These are phyloP conservation scores for Diaporthe citriasiana DNA, from an alignment of 2,329 filamentous ascomycete species.

Conservation along the genomic window DNA sequence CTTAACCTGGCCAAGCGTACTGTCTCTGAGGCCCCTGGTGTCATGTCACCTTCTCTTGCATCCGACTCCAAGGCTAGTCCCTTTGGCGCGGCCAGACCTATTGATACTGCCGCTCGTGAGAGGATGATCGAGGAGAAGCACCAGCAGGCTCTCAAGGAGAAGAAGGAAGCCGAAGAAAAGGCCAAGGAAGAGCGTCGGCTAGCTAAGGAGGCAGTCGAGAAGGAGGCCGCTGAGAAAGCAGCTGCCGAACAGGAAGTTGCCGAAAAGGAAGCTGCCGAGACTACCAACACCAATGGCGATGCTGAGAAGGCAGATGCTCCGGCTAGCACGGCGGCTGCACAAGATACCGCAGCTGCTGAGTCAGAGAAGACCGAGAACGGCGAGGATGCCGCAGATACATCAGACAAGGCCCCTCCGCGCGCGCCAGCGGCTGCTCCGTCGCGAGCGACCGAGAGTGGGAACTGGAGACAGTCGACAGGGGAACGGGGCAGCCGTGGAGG, in stretches of 20 bases:
- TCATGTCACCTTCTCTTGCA: conserved; percentile 64
- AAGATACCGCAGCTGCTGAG: conserved; percentile 43
- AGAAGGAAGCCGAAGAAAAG: conserved; percentile 90
- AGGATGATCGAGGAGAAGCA: conserved; percentile 92
- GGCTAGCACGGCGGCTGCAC: conserved; percentile 47
- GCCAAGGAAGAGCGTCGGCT: conserved; percentile 80
- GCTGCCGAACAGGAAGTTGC: conserved; percentile 53
- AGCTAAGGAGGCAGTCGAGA: conserved; percentile 75
- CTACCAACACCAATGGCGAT: conserved; percentile 45
- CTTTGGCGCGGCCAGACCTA: conserved; percentile 93
- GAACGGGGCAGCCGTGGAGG: conserved; percentile 63
- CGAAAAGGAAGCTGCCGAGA: conserved; percentile 48
- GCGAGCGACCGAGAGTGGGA: conserved; percentile 70
- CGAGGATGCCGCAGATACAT: conserved; percentile 51
- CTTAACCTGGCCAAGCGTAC: conserved; percentile 93
- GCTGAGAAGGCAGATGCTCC: conserved; percentile 47
- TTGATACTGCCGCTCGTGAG: conserved; percentile 92
- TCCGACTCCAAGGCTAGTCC: conserved; percentile 87
- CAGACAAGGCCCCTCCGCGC: conserved; percentile 53
- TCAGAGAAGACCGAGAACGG: conserved; percentile 49
- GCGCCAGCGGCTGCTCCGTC: conserved; percentile 57
- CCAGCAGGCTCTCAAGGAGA: conserved; percentile 79
- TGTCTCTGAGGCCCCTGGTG: conserved; percentile 78
- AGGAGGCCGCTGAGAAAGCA: conserved; percentile 64
- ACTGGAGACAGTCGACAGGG: conserved; percentile 69